phyloP scores from a whole-genome alignment of 106 monocot species.

The Phalaenopsis aphrodite region DNA sequence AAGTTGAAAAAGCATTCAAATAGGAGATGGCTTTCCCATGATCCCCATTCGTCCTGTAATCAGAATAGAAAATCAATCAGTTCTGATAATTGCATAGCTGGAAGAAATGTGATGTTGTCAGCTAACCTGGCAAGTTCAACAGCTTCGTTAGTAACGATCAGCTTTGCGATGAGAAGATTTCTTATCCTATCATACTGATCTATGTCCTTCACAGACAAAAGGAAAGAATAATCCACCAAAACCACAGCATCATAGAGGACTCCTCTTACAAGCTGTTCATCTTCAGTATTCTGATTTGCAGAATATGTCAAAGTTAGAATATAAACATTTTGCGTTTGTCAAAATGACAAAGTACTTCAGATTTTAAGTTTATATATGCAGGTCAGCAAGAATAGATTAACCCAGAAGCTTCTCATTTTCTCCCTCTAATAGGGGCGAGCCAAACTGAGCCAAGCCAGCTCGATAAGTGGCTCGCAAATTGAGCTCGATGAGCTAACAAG shows the following conservation, averaged over 20 bases:
- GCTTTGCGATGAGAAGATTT: constrained; percentile 33
- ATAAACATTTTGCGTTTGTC: background rate
- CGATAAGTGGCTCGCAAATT: too few species aligned
- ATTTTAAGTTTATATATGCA: constrained; percentile 1
- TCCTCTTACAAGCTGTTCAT: constrained; percentile 50
- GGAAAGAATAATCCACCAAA: constrained; percentile 72
- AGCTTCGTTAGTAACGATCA: constrained; percentile 65
- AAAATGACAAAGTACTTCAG: background rate
- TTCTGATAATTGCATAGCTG: background rate
- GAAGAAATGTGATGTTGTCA: background rate
- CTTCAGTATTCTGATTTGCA: constrained; percentile 32
- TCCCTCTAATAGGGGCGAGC: background rate
- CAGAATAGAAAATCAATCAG: background rate
- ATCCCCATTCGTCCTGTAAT: constrained; percentile 56
- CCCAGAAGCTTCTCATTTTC: background rate
- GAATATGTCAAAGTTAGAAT: constrained; percentile 4
- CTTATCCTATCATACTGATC: constrained; percentile 35
- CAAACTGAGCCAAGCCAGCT: too few species aligned
- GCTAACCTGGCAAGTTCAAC: constrained; percentile 47
- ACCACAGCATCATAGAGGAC: constrained; percentile 78
- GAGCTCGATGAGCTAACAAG: too few species aligned
- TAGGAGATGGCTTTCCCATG: constrained; percentile 53
- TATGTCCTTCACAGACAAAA: constrained; percentile 27
- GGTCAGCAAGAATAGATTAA: background rate
- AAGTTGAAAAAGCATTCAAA: constrained; percentile 64